Percentiles rank a stretch among this genome's conserved stretches.
phyloP scores from a whole-genome alignment of 2,329 filamentous ascomycete species.

The Pseudopithomyces chartarum region DNA sequence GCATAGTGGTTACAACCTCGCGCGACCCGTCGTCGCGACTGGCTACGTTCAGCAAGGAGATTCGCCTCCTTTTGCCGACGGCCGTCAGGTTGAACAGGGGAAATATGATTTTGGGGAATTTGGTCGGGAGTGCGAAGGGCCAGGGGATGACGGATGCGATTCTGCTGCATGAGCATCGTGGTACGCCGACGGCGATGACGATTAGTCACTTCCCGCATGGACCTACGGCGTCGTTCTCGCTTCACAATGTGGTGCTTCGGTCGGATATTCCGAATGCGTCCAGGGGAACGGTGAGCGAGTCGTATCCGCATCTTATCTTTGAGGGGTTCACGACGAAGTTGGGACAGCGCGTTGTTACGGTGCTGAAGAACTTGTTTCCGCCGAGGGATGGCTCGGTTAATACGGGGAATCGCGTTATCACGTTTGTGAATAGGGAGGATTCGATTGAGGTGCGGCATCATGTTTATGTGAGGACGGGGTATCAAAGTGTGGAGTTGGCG shows the following conservation, averaged over 20 bases:
- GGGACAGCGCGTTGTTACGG: constrained; percentile 82
- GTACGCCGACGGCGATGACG: constrained; percentile 87
- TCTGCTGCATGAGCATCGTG: constrained; percentile 78
- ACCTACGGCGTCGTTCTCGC: constrained; percentile 82
- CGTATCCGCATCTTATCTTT: constrained; percentile 93
- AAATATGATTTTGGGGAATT: constrained; percentile 83
- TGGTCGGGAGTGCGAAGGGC: constrained; percentile 80
- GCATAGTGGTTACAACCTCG: constrained; percentile 88
- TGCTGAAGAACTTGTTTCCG: constrained; percentile 92
- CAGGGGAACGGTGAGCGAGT: constrained; percentile 86
- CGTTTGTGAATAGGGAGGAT: constrained; percentile 81
- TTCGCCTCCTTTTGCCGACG: constrained; percentile 81
- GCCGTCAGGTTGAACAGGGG: constrained; percentile 88
- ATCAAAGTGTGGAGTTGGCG: constrained; percentile 70
- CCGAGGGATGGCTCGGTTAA: constrained; percentile 80
- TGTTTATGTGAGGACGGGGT: constrained; percentile 92
- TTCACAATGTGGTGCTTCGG: constrained; percentile 91
- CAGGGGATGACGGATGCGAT: constrained; percentile 84
- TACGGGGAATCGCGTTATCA: constrained; percentile 85
- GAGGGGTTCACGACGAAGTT: constrained; percentile 86
- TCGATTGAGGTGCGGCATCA: constrained; percentile 89
- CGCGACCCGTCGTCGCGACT: constrained; percentile 84
- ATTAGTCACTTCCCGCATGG: constrained; percentile 88
- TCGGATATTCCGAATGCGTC: constrained; percentile 90
- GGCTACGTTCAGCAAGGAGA: constrained; percentile 90